These are phyloP conservation scores for Strobilomyces dryophilus DNA, from an alignment of 768 basidiomycete species.

Conservation along the genomic window DNA sequence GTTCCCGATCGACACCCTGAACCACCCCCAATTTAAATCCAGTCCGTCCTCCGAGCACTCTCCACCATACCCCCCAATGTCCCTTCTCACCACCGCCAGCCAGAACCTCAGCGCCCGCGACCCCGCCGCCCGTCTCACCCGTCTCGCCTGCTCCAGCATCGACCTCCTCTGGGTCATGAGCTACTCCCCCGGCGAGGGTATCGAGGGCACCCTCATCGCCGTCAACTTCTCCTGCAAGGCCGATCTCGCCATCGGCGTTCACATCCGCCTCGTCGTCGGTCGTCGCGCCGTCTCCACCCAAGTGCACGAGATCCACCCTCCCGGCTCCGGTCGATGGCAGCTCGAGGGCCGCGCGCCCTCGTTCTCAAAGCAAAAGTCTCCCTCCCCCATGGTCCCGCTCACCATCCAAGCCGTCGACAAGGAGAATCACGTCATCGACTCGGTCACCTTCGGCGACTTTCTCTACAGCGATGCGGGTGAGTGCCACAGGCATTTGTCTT, in stretches of 20 bases:
- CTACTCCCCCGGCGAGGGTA: conserved; percentile 63
- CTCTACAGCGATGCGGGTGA: conserved; percentile 52
- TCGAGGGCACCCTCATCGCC: conserved; percentile 56
- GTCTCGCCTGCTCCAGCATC: conserved; percentile 42
- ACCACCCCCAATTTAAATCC: conserved; percentile 22
- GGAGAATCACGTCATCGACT: conserved; percentile 52
- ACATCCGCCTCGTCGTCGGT: conserved; percentile 73
- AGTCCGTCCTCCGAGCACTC: background rate
- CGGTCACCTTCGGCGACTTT: conserved; percentile 69
- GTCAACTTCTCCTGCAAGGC: conserved; percentile 44
- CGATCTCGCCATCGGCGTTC: conserved; percentile 34
- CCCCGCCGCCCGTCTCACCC: conserved; percentile 9
- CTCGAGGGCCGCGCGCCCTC: conserved; percentile 60
- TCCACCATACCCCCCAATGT: background rate
- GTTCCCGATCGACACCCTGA: conserved; percentile 17
- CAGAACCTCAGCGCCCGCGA: conserved; percentile 12
- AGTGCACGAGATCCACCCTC: conserved; percentile 49
- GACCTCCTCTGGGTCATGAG: conserved; percentile 62
- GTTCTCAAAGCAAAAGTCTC: conserved; percentile 37
- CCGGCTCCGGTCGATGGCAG: conserved; percentile 55
- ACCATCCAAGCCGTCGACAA: conserved; percentile 61
- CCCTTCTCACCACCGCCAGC: conserved; percentile 3
- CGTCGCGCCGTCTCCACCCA: conserved; percentile 62
- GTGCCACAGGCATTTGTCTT: background rate
- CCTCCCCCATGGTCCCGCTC: conserved; percentile 45